Conservation (phyloP, 176 grass and related monocot species). For the Zizania latifolia region DNA sequence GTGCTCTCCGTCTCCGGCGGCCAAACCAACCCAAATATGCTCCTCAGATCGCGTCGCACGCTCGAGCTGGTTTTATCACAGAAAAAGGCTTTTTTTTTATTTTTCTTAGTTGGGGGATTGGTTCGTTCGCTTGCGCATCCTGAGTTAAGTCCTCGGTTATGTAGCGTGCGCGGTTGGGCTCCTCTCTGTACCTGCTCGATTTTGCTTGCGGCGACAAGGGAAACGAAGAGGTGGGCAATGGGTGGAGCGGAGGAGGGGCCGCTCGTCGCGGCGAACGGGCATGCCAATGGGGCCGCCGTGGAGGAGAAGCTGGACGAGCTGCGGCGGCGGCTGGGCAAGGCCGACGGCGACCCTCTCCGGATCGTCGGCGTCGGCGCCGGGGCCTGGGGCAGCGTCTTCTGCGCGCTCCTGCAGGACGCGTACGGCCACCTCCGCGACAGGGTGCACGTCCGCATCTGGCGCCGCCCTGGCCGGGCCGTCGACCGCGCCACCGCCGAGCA, state of each 20-base stretch:
- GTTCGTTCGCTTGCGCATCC: background rate
- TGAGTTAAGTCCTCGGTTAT: background rate
- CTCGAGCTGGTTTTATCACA: background rate
- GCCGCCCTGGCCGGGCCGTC: conserved; percentile 64
- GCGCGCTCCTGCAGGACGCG: conserved; percentile 86
- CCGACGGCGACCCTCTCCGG: conserved; percentile 68
- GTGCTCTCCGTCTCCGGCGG: conserved; percentile 38
- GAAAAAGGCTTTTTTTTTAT: background rate
- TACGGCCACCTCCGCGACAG: conserved; percentile 92
- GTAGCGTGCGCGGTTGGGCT: background rate
- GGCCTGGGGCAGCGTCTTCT: conserved; percentile 94
- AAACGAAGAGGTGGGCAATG: conserved; percentile 9
- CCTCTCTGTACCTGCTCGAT: background rate
- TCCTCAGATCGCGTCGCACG: background rate
- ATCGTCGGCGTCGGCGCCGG: conserved; percentile 86
- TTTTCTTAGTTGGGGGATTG: background rate
- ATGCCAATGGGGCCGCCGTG: conserved; percentile 40
- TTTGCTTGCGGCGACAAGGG: conserved; percentile 21
- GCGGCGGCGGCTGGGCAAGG: conserved; percentile 71
- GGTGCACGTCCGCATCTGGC: conserved; percentile 90
- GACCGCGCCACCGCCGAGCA: conserved; percentile 78
- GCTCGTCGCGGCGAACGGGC: conserved; percentile 36
- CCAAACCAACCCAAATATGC: conserved; percentile 25
- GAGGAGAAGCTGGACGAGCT: conserved; percentile 89
- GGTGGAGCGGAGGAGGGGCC: conserved; percentile 27